Evolutionary conservation across 345 rosid species (phyloP), one percentile per base, ranked within the genome.

Genomic region (Cardiospermum halicacabum): DNA sequence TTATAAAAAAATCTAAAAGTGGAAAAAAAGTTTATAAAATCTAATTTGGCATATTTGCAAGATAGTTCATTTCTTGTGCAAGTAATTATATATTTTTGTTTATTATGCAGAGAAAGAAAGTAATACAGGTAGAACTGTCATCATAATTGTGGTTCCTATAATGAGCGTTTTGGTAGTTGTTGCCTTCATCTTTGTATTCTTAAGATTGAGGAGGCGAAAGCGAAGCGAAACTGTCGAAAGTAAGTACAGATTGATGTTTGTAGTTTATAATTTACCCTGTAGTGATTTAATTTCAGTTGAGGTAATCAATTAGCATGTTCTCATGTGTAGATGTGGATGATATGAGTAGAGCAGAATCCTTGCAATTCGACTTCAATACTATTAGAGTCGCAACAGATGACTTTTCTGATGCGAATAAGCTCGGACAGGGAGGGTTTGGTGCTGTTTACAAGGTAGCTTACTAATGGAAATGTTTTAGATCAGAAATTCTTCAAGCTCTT

Each of bases 401-500:
- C 40, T 82, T 85, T 59, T 78, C 85, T 6, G 18, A 47, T 0
- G 76, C 71, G 11, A 77, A 72, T 9, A 82, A 80, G 72, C 73
- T 85, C 10, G 87, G 87, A 24, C 72, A 80, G 62, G 87, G 90
- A 43, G 90, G 90, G 36, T 82, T 82, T 71, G 89, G 90, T 34
- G 71, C 53, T 16, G 90, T 85, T 77, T 82, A 80, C 66, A 77
- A 78, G 77, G 85, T 59, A 59, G 9, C 5, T 4, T 15, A 37
- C 43, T 39, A 49, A 30, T 11, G 13, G 15, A 18, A 32, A 34
- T 31, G 3, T 34, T 16, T 2, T 12, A 43, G n/a, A n/a, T n/a
- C n/a, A n/a, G n/a, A n/a, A n/a, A n/a, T n/a, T n/a, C n/a, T n/a
- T n/a, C n/a, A n/a, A n/a, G n/a, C n/a, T n/a, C n/a, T n/a, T n/a